Evolutionary conservation across 306 rosid genomes (phyloP), one percentile per base, ranked within the genome.

Genomic region (Vicia villosa): DNA sequence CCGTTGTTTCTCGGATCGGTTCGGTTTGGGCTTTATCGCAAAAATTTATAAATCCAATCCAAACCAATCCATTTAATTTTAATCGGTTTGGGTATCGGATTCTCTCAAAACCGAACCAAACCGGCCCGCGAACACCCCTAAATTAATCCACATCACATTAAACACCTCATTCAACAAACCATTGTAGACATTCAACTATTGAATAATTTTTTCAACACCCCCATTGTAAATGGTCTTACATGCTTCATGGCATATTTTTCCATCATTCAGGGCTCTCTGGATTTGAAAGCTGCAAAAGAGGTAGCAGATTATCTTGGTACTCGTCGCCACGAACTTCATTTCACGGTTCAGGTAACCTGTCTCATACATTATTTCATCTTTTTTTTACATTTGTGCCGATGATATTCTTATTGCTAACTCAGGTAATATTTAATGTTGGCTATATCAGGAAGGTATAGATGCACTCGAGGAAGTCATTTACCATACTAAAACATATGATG

Each of bases 381-480:
- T 54, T 57, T 41, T 52, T 47, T 61, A 38, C 2, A 94, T 36
- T 40, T 40, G 30, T 49, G 10, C 47, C n/a, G 14, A 30, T 40
- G n/a, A 71, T 40, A 10, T 57, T 52, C 61, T 37, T 45, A 10
- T 65, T 12, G 69, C 56, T 22, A 16, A 20, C 70, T 55, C 3
- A 34, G 61, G 42, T 62, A 52, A 56, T 21, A 6, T 79, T 78
- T 3, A 7, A 52, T 72, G 59, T 63, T 77, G 74, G 55, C 34
- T 63, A 62, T 77, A 62, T 66, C 88, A 95, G 99, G 97, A 95
- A 89, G 99, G 97, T 76, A 76, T 95, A 86, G 99, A 95, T 72
- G 99, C 99, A 34, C 85, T 95, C 70, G 96, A 91, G 79, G 97
- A 95, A 84, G 99, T 95, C 74, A 91, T 91, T 70, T 87, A 95